These are phyloP conservation scores for Tulasnella sp. DNA, from an alignment of 768 basidiomycete genomes.

Conservation along the genomic window DNA sequence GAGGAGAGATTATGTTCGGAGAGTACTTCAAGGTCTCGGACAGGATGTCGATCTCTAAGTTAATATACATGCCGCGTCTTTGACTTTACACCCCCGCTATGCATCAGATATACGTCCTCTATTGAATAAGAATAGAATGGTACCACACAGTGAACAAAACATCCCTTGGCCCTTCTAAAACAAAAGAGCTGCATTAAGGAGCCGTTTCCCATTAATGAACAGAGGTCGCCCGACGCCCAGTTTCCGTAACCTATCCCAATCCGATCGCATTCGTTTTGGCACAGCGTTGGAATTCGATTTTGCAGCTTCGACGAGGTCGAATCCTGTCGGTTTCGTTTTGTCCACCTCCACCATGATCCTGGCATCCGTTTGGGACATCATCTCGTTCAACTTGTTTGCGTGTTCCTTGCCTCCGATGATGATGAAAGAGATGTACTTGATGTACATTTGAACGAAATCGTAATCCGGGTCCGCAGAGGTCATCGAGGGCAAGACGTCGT, in stretches of 20 bases:
- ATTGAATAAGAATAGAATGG: not conserved
- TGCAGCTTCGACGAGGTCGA: slow-evolving; percentile 34
- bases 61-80: not conserved
- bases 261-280: slow-evolving; percentile 32
- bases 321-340: slow-evolving; percentile 11
- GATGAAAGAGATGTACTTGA: slow-evolving; percentile 10
- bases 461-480: not conserved
- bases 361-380: not conserved
- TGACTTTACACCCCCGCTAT: not conserved
- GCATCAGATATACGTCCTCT: not conserved
- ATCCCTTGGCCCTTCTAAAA: slow-evolving; percentile 40
- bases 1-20: slow-evolving; percentile 26
- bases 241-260: slow-evolving; percentile 35
- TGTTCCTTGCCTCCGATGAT: slow-evolving; percentile 43
- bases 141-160: not conserved
- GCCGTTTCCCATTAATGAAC: slow-evolving; percentile 71
- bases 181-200: slow-evolving; percentile 71
- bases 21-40: slow-evolving; percentile 23
- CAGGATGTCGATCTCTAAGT: slow-evolving; percentile 22
- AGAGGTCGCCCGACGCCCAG: slow-evolving; percentile 37
- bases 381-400: slow-evolving; percentile 52
- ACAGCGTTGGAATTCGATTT: slow-evolving; percentile 28
- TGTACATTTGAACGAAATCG: slow-evolving; percentile 16
- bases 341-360: slow-evolving; percentile 49
- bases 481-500: not conserved